Base-by-base conservation (phyloP, 805 yeast genomes). In the Cyberlindnera japonica region DNA sequence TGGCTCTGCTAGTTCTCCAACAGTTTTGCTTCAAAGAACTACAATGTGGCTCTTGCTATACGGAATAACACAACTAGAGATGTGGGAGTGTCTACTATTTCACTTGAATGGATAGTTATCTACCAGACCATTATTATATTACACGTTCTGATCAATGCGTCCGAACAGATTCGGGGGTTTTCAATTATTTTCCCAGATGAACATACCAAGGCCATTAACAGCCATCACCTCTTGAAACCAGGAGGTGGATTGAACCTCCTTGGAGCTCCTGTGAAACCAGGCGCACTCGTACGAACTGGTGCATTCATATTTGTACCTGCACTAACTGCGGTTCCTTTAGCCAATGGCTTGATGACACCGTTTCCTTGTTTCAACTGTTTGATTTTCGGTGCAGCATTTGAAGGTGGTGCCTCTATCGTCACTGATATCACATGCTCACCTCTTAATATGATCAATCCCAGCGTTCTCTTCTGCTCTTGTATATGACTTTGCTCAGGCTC, bases 351-450 rank as follows among this genome's bases (percentile, higher is more conserved):
- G 17, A 62, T 59, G 7, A 59, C 54, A 27, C 66, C 65, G 6
- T 45, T 32, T 4, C 58, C 60, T 16, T 46, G 41, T 23, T 59
- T 60, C 42, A 50, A 40, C 38, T 41, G 50, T 35, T 46, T 61
- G 44, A 48, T 54, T 46, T 37, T 53, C 42, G 35, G 53, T 6
- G 37, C 38, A 41, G 44, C 33, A 3, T 44, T 36, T 2, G 57
- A 45, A 4, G 67, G 65, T 11, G 58, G 55, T 1, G 58, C 56
- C 39, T 54, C 68, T 22, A 58, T 55, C 15, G 66, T 57, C 2
- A 53, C 54, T 3, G 89, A 77, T 11, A 90, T 77, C 20, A 93
- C 78, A 49, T 83, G 85, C 49, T 88, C 96, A 3, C 99, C 99
- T 52, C 98, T 73, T 33, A 91, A 65, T 26, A 91, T 83, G 2